phyloP scores from a whole-genome alignment of 306 rosid genomes.

The Cucurbita argyrosperma region DNA sequence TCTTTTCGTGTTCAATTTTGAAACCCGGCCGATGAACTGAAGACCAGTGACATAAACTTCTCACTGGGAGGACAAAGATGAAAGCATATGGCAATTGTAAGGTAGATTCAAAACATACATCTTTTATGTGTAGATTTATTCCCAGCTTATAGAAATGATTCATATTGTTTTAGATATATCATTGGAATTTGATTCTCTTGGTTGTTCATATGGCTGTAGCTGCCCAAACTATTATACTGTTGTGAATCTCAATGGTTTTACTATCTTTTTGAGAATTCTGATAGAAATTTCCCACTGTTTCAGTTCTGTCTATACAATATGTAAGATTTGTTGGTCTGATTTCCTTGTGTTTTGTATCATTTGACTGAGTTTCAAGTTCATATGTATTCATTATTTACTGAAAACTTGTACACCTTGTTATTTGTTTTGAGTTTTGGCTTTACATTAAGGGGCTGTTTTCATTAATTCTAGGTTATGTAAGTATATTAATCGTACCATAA shows the following conservation, averaged over 20 bases:
- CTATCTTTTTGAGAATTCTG: neutral
- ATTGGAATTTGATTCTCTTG: neutral
- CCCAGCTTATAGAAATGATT: neutral
- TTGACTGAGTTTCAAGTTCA: neutral
- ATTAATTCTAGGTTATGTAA: no score
- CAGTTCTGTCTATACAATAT: neutral
- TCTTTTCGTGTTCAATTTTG: neutral
- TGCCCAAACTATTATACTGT: neutral
- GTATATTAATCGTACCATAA: no score
- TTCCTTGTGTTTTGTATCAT: neutral
- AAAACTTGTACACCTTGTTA: neutral
- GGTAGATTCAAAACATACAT: neutral
- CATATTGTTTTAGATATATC: neutral
- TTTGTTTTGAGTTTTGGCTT: no score
- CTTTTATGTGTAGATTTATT: neutral
- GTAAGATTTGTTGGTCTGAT: neutral
- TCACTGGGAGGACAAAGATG: neutral
- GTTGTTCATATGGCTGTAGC: neutral
- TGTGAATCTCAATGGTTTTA: neutral
- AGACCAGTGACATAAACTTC: neutral
- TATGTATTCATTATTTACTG: neutral
- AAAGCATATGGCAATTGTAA: neutral
- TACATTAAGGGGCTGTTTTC: no score
- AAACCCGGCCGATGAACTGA: neutral
- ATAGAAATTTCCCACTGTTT: neutral